Percentiles rank a stretch among this genome's conserved stretches.
phyloP scores from a whole-genome alignment of 352 stramenopile genomes.

The Globisporangium rhizosaccharum region DNA sequence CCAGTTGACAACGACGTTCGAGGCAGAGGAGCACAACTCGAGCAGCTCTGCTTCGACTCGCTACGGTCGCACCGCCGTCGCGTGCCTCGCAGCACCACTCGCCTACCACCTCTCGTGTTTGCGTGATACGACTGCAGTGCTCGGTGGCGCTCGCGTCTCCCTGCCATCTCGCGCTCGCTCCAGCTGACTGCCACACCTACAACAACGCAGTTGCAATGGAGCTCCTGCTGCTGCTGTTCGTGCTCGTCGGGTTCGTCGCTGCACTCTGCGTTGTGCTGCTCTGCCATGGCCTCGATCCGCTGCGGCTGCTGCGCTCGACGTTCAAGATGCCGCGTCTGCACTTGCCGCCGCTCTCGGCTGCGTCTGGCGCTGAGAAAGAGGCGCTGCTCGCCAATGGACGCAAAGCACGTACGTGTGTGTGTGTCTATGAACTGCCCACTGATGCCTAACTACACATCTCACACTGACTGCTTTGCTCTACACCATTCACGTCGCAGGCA shows the following conservation, averaged over 20 bases:
- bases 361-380: slow-evolving; percentile 41
- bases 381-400: slow-evolving; percentile 32
- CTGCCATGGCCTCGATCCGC: slow-evolving; percentile 53
- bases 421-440: neutral
- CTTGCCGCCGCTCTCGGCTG: slow-evolving; percentile 26
- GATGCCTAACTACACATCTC: too few relatives aligned
- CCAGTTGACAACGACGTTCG: too few relatives aligned
- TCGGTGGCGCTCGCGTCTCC: neutral
- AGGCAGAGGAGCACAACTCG: too few relatives aligned
- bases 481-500: slow-evolving; percentile 16
- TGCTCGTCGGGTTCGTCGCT: slow-evolving; percentile 32
- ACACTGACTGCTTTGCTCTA: neutral
- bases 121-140: too few relatives aligned
- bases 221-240: slow-evolving; percentile 34
- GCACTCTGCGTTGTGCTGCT: slow-evolving; percentile 34
- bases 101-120: too few relatives aligned
- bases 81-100: too few relatives aligned
- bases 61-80: too few relatives aligned
- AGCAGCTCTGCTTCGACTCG: too few relatives aligned
- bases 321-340: slow-evolving; percentile 51
- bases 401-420: slow-evolving; percentile 29
- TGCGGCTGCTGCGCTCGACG: slow-evolving; percentile 51
- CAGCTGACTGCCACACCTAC: neutral
- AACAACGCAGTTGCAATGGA: slow-evolving; percentile 19
- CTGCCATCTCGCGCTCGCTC: neutral